Percentiles rank a stretch among this genome's conserved stretches.
Conservation (phyloP, 1,284 basidiomycete species). For the Coriolopsis trogii region DNA sequence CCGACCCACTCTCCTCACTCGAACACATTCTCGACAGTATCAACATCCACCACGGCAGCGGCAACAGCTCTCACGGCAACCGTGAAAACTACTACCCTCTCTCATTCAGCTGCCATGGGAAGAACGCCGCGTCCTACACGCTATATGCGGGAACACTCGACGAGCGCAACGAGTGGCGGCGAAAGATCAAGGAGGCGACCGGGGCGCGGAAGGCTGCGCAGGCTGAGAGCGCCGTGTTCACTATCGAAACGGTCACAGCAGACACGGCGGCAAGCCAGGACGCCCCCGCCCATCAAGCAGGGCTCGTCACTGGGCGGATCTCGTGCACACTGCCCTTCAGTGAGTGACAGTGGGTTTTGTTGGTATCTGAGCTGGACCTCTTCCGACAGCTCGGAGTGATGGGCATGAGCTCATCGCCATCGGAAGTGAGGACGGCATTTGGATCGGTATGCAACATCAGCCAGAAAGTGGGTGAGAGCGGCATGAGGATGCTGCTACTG, state of each 20-base stretch:
- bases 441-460: constrained; percentile 92
- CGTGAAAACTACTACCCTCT: constrained; percentile 60
- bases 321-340: constrained; percentile 93
- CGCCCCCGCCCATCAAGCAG: constrained; percentile 68
- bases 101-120: constrained; percentile 82
- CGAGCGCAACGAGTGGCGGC: constrained; percentile 83
- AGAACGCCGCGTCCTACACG: constrained; percentile 79
- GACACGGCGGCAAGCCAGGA: constrained; percentile 78
- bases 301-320: constrained; percentile 82
- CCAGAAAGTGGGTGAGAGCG: constrained; percentile 63
- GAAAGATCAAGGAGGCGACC: constrained; percentile 86
- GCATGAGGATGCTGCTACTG: not conserved
- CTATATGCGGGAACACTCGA: constrained; percentile 82
- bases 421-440: constrained; percentile 94
- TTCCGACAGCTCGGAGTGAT: constrained; percentile 68
- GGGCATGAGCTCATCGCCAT: constrained; percentile 87
- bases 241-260: constrained; percentile 80
- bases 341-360: constrained; percentile 41
- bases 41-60: constrained; percentile 51
- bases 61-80: not conserved
- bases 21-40: constrained; percentile 52
- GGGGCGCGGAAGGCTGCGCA: constrained; percentile 83
- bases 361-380: not conserved
- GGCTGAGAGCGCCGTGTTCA: constrained; percentile 90
- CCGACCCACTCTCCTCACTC: constrained; percentile 39